Percentiles rank a stretch among this genome's conserved stretches.
Evolutionary conservation across 148 eudicot species (phyloP).

Genomic region (Chenopodium formosanum): DNA sequence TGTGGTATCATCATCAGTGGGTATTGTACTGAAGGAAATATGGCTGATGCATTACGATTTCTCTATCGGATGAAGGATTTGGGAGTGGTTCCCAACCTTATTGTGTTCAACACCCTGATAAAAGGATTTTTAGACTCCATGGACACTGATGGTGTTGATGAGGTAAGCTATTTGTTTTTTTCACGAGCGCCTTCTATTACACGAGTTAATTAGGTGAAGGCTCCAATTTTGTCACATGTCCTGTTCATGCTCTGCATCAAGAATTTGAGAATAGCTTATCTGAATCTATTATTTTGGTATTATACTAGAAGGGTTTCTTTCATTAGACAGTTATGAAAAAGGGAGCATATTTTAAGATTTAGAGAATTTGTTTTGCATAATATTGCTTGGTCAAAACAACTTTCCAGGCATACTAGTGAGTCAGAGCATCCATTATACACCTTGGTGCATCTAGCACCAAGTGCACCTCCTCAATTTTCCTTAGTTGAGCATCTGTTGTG

Average conservation of each 20-base stretch:
- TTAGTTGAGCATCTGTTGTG: background rate
- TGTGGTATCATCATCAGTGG: slow-evolving; percentile 86
- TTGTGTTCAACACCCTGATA: slow-evolving; percentile 75
- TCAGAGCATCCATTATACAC: too few relatives aligned
- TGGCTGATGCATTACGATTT: slow-evolving; percentile 77
- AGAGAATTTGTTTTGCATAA: background rate
- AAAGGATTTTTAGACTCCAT: slow-evolving; percentile 73
- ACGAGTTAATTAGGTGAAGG: background rate
- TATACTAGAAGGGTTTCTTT: background rate
- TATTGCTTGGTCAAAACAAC: background rate
- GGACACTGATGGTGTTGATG: slow-evolving; percentile 83
- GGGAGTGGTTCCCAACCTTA: slow-evolving; percentile 65
- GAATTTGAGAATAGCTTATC: background rate
- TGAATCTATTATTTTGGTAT: background rate
- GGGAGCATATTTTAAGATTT: too few relatives aligned
- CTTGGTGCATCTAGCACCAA: too few relatives aligned
- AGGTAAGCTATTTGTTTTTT: slow-evolving; percentile 42
- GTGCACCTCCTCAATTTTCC: too few relatives aligned
- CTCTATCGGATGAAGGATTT: slow-evolving; percentile 81
- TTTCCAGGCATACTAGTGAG: background rate
- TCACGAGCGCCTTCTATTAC: background rate
- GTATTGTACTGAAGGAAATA: slow-evolving; percentile 73
- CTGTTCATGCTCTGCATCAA: background rate
- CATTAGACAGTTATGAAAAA: too few relatives aligned
- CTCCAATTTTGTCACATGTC: background rate